Evolutionary conservation across 2,329 filamentous ascomycete species (phyloP).

Genomic region (Bimuria novae-zelandiae): DNA sequence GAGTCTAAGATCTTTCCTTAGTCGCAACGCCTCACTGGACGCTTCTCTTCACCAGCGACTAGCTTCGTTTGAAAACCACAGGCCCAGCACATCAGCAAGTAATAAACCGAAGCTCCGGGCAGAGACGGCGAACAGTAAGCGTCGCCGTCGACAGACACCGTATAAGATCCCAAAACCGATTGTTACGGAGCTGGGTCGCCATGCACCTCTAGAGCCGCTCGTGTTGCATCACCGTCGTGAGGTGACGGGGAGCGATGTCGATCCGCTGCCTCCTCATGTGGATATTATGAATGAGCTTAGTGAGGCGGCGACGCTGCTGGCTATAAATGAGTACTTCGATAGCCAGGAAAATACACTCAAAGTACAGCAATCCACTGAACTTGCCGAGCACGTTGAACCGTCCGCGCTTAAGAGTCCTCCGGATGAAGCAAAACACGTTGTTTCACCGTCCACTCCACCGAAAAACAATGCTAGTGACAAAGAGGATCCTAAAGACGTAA

Average conservation of each 20-base stretch:
- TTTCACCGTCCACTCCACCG: no score
- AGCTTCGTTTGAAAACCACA: neutral
- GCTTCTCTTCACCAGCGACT: neutral
- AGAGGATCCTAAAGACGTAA: constrained; percentile 11
- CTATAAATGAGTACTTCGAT: constrained; percentile 38
- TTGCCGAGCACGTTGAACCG: neutral
- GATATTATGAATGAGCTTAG: constrained; percentile 26
- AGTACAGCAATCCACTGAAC: neutral
- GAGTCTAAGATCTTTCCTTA: neutral
- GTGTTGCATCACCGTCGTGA: constrained; percentile 32
- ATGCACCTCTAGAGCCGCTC: constrained; percentile 35
- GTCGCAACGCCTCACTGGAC: neutral
- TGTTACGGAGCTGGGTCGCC: constrained; percentile 13
- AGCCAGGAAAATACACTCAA: neutral
- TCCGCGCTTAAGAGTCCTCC: neutral
- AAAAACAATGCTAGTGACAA: no score
- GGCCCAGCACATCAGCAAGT: neutral
- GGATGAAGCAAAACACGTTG: neutral
- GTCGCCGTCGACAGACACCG: constrained; percentile 33
- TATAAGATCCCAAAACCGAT: constrained; percentile 21
- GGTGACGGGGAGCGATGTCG: constrained; percentile 23
- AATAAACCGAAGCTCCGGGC: neutral
- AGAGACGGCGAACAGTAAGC: constrained; percentile 21
- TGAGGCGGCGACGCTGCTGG: constrained; percentile 31
- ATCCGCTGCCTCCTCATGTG: constrained; percentile 26